Evolutionary conservation across 2,329 filamentous ascomycete genomes (phyloP), one percentile per base, ranked within the genome.

Genomic region (Ophidiomyces ophidiicola): DNA sequence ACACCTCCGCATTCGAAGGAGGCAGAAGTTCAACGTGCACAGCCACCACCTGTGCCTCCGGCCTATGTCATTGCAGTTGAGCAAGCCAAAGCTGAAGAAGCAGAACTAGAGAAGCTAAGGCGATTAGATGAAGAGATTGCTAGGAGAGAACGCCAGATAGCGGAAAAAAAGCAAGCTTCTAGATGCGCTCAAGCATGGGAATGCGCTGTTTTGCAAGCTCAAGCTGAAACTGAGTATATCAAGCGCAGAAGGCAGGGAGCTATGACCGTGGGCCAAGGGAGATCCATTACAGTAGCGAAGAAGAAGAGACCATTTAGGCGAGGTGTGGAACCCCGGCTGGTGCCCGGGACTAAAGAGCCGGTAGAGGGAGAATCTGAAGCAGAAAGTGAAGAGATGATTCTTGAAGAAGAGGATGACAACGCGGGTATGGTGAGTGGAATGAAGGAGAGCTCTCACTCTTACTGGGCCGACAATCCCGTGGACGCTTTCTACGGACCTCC

Each of bases 11-110:
- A 36, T 6, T 20, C 32, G 10, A 18, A 14, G 20, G 10, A 18
- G 15, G 14, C 18, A 6, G 17, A n/a, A n/a, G n/a, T n/a, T n/a
- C n/a, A n/a, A n/a, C n/a, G n/a, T n/a, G n/a, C n/a, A n/a, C n/a
- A n/a, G n/a, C n/a, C n/a, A n/a, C n/a, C n/a, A n/a, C n/a, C n/a
- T n/a, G n/a, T n/a, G n/a, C n/a, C 18, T 18, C 32, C 39, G 10
- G 33, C 31, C 3, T 36, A 32, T n/a, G 31, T 21, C n/a, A 7
- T 35, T 24, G 39, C 32, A 10, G 24, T 26, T 20, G 32, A 32
- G n/a, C 39, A 41, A 24, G 39, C 39, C 19, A 32, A 41, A 34
- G 39, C 39, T 24, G 33, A 31, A n/a, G 24, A 24, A 15, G 32
- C 32, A 1, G 32, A 32, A 7, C 1, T 18, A 3, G 25, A 35